Evolutionary conservation across 106 monocot genomes (phyloP), one percentile per base, ranked within the genome.

Genomic region (Dioscorea zingiberensis): DNA sequence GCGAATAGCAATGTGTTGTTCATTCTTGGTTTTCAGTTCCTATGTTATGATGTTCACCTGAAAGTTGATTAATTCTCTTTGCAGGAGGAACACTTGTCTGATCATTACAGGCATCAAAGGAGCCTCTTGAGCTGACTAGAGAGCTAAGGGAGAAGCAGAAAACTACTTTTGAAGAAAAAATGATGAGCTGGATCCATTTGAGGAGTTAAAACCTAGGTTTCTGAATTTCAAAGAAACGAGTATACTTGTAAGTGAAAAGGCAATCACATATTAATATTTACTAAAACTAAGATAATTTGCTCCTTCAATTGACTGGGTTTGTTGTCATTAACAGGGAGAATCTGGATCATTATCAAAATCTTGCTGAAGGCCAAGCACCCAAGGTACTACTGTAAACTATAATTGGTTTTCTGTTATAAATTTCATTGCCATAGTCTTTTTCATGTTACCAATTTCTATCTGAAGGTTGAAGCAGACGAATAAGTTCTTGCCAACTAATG

Each of bases 311-410:
- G 58, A 74, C 59, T 57, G 21, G 38, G n/a, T n/a, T n/a, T 8
- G 27, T 44, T 67, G 27, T 70, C n/a, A 74, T 83, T 44, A 69
- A 65, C 79, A 97, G 97, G 83, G 85, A 73, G 44, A 84, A 97
- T 77, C 64, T 61, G 58, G 65, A 55, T 67, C 78, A 84, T 18
- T 97, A 81, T 73, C 66, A 82, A 70, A 86, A 71, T 55, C 97
- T 97, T 67, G 76, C 97, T 47, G 26, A 92, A 62, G 81, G 26
- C 48, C 97, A 97, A 75, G 54, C 80, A 64, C 97, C 97, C 6
- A 97, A 97, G 91, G 97, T 88, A 63, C 60, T 32, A 25, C 13
- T 21, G 17, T 23, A 71, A 73, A 9, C 47, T 67, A 45, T 30
- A 15, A 25, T 58, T 25, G 4, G 17, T 8, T n/a, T 23, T 63